A percentile compares a stretch with the other conserved stretches of the same genome.
phyloP scores from a whole-genome alignment of 495 filamentous ascomycete species.

The Neurospora sp. region DNA sequence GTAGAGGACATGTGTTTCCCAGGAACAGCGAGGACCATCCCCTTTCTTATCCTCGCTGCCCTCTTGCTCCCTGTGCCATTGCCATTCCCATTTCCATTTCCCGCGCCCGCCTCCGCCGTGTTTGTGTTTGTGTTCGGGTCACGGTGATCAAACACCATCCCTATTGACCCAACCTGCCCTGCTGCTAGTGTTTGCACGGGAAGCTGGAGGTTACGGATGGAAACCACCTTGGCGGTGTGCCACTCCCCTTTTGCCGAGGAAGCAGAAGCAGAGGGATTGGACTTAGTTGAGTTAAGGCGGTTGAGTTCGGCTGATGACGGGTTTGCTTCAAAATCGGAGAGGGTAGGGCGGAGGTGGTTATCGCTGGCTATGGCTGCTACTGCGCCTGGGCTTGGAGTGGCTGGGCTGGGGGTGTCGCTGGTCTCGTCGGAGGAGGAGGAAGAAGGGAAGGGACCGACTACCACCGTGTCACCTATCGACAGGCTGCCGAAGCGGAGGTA shows the following conservation, averaged over 20 bases:
- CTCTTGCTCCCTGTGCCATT: not conserved
- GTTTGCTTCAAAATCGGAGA: slow-evolving; percentile 27
- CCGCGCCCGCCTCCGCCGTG: slow-evolving; percentile 3
- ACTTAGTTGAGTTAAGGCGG: slow-evolving; percentile 17
- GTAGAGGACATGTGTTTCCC: slow-evolving; percentile 41
- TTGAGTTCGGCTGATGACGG: slow-evolving; percentile 33
- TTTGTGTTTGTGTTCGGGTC: not conserved
- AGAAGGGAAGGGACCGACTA: slow-evolving; percentile 67
- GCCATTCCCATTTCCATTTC: slow-evolving; percentile 5
- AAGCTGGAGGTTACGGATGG: slow-evolving; percentile 77
- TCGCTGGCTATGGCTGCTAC: slow-evolving; percentile 6
- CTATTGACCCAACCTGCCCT: slow-evolving; percentile 81
- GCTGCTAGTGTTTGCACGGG: slow-evolving; percentile 65
- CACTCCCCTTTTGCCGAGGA: slow-evolving; percentile 51
- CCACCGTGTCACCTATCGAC: slow-evolving; percentile 65
- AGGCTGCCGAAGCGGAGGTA: slow-evolving; percentile 70
- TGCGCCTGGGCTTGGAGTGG: not conserved
- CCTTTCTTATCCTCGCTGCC: slow-evolving; percentile 54
- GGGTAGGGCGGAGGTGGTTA: slow-evolving; percentile 17
- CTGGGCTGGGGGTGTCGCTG: slow-evolving; percentile 21
- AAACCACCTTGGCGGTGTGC: slow-evolving; percentile 68
- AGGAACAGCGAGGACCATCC: slow-evolving; percentile 65
- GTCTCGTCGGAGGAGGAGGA: slow-evolving; percentile 16
- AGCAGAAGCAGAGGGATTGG: slow-evolving; percentile 31
- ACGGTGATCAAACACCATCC: slow-evolving; percentile 49